Percentiles rank a stretch among this genome's conserved stretches.
Evolutionary conservation across 1,284 basidiomycete species (phyloP).

Genomic region (Ustanciosporium gigantosporum): DNA sequence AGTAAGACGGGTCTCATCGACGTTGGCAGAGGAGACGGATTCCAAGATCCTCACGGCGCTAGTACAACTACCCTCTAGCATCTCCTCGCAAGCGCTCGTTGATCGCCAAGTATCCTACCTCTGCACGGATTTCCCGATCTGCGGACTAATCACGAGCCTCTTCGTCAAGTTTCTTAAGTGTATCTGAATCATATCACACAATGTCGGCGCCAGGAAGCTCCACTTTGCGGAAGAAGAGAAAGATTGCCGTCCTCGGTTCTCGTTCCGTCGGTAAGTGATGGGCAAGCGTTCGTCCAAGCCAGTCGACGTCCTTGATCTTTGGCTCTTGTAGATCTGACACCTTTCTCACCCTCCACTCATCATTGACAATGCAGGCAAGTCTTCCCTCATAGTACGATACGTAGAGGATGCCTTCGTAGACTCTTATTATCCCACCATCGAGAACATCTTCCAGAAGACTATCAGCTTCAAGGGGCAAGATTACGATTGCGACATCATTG

Average conservation of each 20-base stretch:
- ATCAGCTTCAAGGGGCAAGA: conserved; percentile 81
- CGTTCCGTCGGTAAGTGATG: conserved; percentile 53
- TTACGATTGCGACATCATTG: conserved; percentile 95
- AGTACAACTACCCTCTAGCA: too few species aligned
- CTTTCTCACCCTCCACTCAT: background rate
- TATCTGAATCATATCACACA: too few species aligned
- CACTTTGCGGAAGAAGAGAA: conserved; percentile 55
- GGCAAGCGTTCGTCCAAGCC: background rate
- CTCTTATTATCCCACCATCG: conserved; percentile 92
- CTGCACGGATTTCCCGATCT: too few species aligned
- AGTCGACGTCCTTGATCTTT: background rate
- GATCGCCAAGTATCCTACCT: too few species aligned
- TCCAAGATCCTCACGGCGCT: too few species aligned
- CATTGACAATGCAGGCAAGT: conserved; percentile 78
- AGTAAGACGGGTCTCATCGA: too few species aligned
- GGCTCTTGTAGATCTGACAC: background rate
- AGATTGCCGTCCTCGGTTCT: conserved; percentile 59
- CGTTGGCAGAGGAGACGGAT: too few species aligned
- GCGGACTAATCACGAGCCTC: too few species aligned
- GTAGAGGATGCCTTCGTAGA: conserved; percentile 67
- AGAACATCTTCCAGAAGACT: conserved; percentile 81
- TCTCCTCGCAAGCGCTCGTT: too few species aligned
- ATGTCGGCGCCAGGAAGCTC: conserved; percentile 40
- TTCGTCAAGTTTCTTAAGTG: too few species aligned
- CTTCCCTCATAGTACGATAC: conserved; percentile 67